Base-by-base conservation (phyloP, 2,329 filamentous ascomycete genomes). In the Curvularia hawaiiensis region DNA sequence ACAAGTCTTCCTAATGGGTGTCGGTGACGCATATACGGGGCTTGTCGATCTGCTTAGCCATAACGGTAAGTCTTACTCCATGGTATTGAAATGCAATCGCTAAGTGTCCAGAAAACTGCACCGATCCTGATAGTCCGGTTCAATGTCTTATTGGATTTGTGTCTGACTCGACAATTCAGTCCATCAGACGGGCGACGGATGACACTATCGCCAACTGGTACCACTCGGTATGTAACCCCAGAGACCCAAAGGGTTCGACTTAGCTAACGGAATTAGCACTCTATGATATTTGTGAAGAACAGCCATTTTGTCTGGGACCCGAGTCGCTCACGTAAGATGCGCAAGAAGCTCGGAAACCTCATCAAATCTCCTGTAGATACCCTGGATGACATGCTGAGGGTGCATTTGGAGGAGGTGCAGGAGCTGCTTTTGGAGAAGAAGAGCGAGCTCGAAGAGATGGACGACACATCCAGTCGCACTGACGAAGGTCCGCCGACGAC, bases 151-250 rank as follows among this genome's bases (percentile, higher is more conserved):
- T 97, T 64, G 92, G 90, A 61, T 97, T 97, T 71, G 89, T 96
- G 18, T 87, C 88, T 24, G 89, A 86, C 38, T 83, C 90, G 54
- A 86, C 85, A 30, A 82, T 97, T 18, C 87, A 91, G 12, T 88
- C 91, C 1, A 86, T 97, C 66, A 89, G 88, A 70, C 77, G 79
- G 22, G 64, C 75, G 3, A 77, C 76, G 1, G 90, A 91, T 33
- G 92, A 95, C 63, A 85, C 87, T 28, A 90, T 96, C 57, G 82
- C 85, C n/a, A 81, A 83, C 18, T 98, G 94, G 94, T 98, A 97
- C 77, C 90, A 89, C 71, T 82, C 87, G 22, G 82, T 83, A 77
- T 69, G 76, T 39, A 68, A 22, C 16, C 40, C 45, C 31, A 24
- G 7, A 53, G 48, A 39, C 22, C 45, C 18, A 28, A 12, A 11